Evolutionary conservation across 495 filamentous ascomycete species (phyloP).

Genomic region (Lasiosphaeria miniovina): DNA sequence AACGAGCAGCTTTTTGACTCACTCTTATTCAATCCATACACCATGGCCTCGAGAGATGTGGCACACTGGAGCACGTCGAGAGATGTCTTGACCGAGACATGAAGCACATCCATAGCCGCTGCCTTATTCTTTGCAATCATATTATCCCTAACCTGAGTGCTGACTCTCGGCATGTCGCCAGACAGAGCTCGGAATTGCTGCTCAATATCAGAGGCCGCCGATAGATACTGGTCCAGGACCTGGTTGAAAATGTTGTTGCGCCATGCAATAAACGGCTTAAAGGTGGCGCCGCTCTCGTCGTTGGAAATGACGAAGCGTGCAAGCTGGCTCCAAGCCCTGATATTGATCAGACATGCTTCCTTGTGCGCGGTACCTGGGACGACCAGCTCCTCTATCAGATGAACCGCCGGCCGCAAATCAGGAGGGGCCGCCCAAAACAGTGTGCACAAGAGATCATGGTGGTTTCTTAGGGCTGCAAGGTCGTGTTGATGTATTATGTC

Average conservation of each 20-base stretch:
- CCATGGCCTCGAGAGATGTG: conserved; percentile 32
- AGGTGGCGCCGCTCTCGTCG: conserved; percentile 46
- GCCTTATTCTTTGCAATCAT: conserved; percentile 45
- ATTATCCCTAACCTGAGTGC: conserved; percentile 35
- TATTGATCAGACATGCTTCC: conserved; percentile 78
- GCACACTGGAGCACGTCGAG: conserved; percentile 39
- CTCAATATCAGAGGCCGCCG: conserved; percentile 47
- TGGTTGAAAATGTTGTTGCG: conserved; percentile 53
- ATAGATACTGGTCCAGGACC: conserved; percentile 47
- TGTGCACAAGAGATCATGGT: conserved; percentile 87
- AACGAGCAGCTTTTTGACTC: conserved; percentile 17
- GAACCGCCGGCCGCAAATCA: conserved; percentile 63
- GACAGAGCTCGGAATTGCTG: conserved; percentile 44
- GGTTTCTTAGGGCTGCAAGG: conserved; percentile 84
- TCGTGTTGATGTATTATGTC: conserved; percentile 68
- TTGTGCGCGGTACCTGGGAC: conserved; percentile 73
- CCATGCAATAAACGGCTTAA: conserved; percentile 68
- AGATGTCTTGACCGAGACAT: conserved; percentile 39
- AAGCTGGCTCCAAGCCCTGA: conserved; percentile 78
- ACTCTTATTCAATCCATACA: conserved; percentile 40
- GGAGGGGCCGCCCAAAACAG: conserved; percentile 83
- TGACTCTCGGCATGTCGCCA: conserved; percentile 36
- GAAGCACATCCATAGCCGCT: conserved; percentile 42
- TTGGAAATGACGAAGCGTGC: conserved; percentile 69
- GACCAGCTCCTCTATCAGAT: conserved; percentile 75